These are phyloP conservation scores for Acanthochlamys bracteata DNA, from an alignment of 106 monocot species.

Conservation along the genomic window DNA sequence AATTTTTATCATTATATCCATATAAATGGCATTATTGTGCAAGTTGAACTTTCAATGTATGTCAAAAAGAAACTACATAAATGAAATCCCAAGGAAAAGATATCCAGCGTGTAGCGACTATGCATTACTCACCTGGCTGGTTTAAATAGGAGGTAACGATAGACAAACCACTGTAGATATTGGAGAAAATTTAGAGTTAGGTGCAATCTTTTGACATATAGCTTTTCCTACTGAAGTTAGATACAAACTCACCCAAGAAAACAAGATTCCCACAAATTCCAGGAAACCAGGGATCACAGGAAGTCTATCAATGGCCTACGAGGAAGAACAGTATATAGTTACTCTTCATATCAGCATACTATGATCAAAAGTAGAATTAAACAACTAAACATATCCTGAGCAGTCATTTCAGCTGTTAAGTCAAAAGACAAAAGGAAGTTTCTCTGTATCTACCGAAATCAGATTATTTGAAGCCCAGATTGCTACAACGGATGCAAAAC, in stretches of 20 bases:
- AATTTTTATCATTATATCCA: not conserved
- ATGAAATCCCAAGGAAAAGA: not conserved
- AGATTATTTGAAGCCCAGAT: conserved; percentile 72
- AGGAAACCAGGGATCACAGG: conserved; percentile 52
- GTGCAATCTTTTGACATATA: not conserved
- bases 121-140: conserved; percentile 59
- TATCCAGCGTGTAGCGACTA: not conserved
- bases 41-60: not conserved
- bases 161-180: conserved; percentile 83
- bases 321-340: not conserved
- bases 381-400: not conserved
- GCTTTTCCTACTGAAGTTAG: not conserved
- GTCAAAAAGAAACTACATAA: not conserved
- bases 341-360: not conserved
- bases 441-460: conserved; percentile 35
- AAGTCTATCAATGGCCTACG: conserved; percentile 71
- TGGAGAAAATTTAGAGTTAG: not conserved
- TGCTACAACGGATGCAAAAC: conserved; percentile 68
- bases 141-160: conserved; percentile 86
- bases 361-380: not conserved
- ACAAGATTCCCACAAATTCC: conserved; percentile 75
- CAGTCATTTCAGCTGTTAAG: not conserved
- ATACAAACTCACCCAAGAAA: conserved; percentile 52
- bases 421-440: not conserved
- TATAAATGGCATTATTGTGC: not conserved